Base-by-base conservation (phyloP, 2,329 filamentous ascomycete genomes). In the Cephalotrichum gorgonifer region DNA sequence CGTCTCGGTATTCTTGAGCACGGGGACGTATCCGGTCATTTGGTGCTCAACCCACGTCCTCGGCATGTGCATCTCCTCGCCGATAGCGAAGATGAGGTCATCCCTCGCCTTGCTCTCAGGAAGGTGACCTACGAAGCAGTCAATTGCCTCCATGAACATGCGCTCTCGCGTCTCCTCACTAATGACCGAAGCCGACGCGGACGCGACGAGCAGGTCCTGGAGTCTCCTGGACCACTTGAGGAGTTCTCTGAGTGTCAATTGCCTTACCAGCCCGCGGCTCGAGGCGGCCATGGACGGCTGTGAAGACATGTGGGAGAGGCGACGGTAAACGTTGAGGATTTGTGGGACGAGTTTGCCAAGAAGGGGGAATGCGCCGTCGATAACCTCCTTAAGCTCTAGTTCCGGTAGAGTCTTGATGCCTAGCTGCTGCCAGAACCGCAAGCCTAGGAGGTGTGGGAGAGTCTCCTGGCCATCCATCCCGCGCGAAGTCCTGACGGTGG, bases 81-180 rank as follows among this genome's bases (percentile, higher is more conserved):
- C 90, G 52, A 97, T 88, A 42, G 77, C 78, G 44, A 75, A 71
- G 41, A 85, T 78, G 28, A 94, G 69, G 4, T 71, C 66, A 43
- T 71, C 68, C 45, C 81, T 79, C 27, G 81, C 69, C 12, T 77
- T 72, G 27, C 75, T 74, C 50, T 84, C 84, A 9, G 85, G 83
- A 43, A 93, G 72, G 60, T 85, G 88, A 48, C 86, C 87, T 39
- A 88, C 83, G 63, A 98, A 97, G 60, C 90, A 94, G 64, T 98
- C 93, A 47, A 93, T 76, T 1, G 89, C 87, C 61, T 98, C 93
- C 69, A 95, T 79, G 59, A 96, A 96, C 65, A 97, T 95, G 57
- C 85, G 81, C 58, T 96, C 85, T 54, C 79, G 74, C 1, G 79
- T 79, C 2, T 76, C 77, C 57, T 91, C 86, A n/a, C 74, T 80